Evolutionary conservation across 2,329 filamentous ascomycete genomes (phyloP), one percentile per base, ranked within the genome.

Genomic region (Talaromyces sp.): DNA sequence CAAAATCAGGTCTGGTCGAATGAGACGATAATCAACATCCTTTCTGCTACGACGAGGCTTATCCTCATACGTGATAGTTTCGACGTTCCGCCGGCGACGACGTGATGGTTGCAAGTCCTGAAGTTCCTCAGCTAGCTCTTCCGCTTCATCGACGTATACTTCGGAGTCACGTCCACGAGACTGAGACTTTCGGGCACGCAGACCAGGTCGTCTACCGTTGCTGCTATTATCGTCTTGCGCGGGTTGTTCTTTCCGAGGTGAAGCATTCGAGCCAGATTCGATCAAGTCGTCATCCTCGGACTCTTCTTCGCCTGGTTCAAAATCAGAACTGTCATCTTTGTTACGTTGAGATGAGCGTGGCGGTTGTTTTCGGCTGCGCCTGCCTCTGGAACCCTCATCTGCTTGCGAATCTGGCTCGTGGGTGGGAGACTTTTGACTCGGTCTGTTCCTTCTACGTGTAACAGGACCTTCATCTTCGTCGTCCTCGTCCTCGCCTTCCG

Each of bases 1-100:
- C 47, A 88, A 84, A 19, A 86, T 81, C 45, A 88, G 81, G 69
- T 92, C 89, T 47, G 93, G 88, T 0, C 92, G 89, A 51, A 91
- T 87, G 73, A 97, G 91, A 65, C 91, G 91, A 77, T 98, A 98
- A 75, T 97, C 91, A 34, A 95, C 90, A 58, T 86, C 84, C 69
- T 90, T 89, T 38, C 87, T 67, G 80, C 82, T 77, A 81, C 81
- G 73, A 71, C 88, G 68, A 83, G 88, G 69, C 58, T 80, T 81
- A 63, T 69, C 68, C 66, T 80, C 76, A 64, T 78, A 78, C 27
- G 77, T 68, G 31, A 78, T 76, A 53, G 76, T 72, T 36, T 73
- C 70, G 8, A 63, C 40, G 51, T 63, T 58, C 27, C 74, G 73
- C 34, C 75, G 67, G 58, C 76, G 74, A 49, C 78, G 77, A 62